These are phyloP conservation scores for Chytridiales sp. DNA, from an alignment of 371 early-diverging fungal genomes.

Conservation along the genomic window DNA sequence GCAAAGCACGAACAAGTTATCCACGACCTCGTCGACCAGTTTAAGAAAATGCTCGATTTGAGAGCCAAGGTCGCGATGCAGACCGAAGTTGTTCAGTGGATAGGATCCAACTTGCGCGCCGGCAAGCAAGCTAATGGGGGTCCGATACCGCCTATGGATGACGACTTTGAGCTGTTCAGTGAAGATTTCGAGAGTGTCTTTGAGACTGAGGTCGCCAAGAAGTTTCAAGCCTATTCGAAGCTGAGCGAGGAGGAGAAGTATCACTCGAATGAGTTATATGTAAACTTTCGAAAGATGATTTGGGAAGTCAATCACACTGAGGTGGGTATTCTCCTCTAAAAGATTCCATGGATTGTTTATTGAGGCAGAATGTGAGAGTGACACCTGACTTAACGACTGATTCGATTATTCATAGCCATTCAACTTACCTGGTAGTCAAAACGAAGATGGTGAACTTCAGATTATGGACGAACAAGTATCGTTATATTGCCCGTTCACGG, in stretches of 20 bases:
- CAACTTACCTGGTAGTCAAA: background rate
- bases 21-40: background rate
- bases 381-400: background rate
- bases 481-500: slow-evolving; percentile 2
- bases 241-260: slow-evolving; percentile 5
- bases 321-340: slow-evolving; percentile 1
- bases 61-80: background rate
- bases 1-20: background rate
- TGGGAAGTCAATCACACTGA: slow-evolving; percentile 8
- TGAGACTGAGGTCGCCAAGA: background rate
- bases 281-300: background rate
- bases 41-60: background rate
- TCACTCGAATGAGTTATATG: background rate
- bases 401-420: slow-evolving; percentile 10
- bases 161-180: background rate
- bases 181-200: background rate
- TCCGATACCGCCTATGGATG: background rate
- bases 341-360: background rate
- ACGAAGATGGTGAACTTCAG: slow-evolving; percentile 3
- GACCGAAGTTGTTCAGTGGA: background rate
- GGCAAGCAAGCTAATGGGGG: background rate
- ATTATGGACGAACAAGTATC: slow-evolving; percentile 2
- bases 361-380: background rate
- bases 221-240: background rate
- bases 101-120: background rate